These are phyloP conservation scores for Hypholoma sublateritium DNA, from an alignment of 768 basidiomycete genomes.

Conservation along the genomic window DNA sequence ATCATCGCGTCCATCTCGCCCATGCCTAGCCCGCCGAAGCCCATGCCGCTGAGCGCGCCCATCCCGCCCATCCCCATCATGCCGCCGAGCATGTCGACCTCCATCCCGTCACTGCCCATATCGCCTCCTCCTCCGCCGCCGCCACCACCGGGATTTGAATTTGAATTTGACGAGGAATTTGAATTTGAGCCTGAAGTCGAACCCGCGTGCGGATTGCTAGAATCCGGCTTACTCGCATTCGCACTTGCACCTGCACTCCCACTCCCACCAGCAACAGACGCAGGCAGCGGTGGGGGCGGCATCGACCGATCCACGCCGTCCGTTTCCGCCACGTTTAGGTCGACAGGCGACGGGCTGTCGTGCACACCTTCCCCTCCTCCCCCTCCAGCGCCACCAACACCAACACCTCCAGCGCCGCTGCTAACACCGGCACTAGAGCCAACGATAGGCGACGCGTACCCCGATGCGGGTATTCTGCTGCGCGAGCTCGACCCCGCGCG, in stretches of 20 bases:
- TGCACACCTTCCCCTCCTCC: slow-evolving; percentile 29
- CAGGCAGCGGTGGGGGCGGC: slow-evolving; percentile 75
- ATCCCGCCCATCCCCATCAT: slow-evolving; percentile 10
- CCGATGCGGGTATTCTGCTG: not conserved
- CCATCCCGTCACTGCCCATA: not conserved
- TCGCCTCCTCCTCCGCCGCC: not conserved
- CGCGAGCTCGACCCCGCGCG: not conserved
- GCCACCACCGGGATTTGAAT: not conserved
- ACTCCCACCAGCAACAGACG: not conserved
- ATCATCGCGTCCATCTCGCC: not conserved
- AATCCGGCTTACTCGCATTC: not conserved
- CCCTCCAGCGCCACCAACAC: no score
- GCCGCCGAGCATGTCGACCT: slow-evolving; percentile 11
- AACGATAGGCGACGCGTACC: not conserved
- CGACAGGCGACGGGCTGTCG: slow-evolving; percentile 85
- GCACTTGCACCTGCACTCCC: not conserved
- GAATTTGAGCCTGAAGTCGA: not conserved
- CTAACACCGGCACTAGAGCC: no score
- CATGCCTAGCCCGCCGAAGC: slow-evolving; percentile 1
- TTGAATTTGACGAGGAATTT: not conserved
- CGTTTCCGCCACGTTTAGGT: slow-evolving; percentile 39
- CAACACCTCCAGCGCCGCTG: no score
- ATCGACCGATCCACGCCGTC: slow-evolving; percentile 42
- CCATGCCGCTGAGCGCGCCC: slow-evolving; percentile 8
- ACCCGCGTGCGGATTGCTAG: not conserved